These are phyloP conservation scores for Lodderomyces beijingensis DNA, from an alignment of 1,139 yeast genomes.

Conservation along the genomic window DNA sequence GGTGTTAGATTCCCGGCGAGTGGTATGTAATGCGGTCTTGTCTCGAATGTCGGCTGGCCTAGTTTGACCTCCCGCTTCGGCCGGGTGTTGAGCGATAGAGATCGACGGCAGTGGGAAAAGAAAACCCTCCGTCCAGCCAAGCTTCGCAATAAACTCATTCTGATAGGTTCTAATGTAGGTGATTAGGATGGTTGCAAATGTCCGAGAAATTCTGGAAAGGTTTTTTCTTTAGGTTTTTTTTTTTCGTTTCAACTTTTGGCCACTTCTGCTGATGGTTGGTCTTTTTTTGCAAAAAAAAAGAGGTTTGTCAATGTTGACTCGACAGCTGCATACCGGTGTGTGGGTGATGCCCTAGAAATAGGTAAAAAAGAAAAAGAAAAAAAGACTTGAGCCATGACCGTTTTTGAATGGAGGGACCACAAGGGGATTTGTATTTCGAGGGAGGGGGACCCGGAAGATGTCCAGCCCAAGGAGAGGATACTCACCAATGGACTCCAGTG, in stretches of 20 bases:
- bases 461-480: not conserved
- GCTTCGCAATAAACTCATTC: no score
- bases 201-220: no score
- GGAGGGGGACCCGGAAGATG: constrained; percentile 4
- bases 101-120: not conserved
- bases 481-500: constrained; percentile 29
- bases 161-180: no score
- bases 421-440: constrained; percentile 21
- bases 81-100: constrained; percentile 14
- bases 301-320: not conserved
- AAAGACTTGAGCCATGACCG: constrained; percentile 1
- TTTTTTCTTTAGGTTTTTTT: constrained; percentile 1
- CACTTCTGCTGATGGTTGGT: not conserved
- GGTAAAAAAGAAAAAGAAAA: not conserved
- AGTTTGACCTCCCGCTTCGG: constrained; percentile 31
- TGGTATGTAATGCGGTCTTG: constrained; percentile 70
- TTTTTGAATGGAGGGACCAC: constrained; percentile 14
- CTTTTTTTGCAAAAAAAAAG: constrained; percentile 5
- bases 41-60: constrained; percentile 87
- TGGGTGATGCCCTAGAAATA: not conserved
- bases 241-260: not conserved
- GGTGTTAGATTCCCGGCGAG: constrained; percentile 80
- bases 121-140: no score
- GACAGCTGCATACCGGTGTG: not conserved
- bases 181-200: no score